Conservation (phyloP, 176 grass and related monocot genomes). For the Eragrostis nindensis region DNA sequence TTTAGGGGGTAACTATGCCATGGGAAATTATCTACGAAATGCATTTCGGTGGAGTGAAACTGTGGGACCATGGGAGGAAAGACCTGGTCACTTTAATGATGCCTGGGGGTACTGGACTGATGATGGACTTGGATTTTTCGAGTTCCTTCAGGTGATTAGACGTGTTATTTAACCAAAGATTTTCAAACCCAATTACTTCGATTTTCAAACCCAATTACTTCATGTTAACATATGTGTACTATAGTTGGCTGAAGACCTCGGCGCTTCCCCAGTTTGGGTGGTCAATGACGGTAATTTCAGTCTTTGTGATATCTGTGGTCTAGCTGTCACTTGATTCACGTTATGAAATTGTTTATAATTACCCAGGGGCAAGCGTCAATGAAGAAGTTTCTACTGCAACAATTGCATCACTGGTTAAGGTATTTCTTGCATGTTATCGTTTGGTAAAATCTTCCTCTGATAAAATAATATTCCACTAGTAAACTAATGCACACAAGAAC, state of each 20-base stretch:
- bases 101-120: slow-evolving; percentile 95
- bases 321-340: slow-evolving; percentile 9
- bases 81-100: slow-evolving; percentile 87
- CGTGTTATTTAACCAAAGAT: not conserved
- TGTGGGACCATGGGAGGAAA: slow-evolving; percentile 91
- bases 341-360: slow-evolving; percentile 24
- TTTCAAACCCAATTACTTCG: not conserved
- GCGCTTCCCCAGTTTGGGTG: slow-evolving; percentile 81
- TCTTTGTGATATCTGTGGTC: slow-evolving; percentile 21
- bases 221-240: slow-evolving; percentile 34
- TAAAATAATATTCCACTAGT: not conserved
- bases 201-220: slow-evolving; percentile 8
- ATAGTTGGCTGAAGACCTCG: slow-evolving; percentile 90
- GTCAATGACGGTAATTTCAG: slow-evolving; percentile 79
- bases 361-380: slow-evolving; percentile 74
- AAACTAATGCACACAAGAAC: not conserved
- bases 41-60: slow-evolving; percentile 89
- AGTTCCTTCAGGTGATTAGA: slow-evolving; percentile 82
- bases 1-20: slow-evolving; percentile 82
- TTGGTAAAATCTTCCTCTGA: slow-evolving; percentile 5
- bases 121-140: slow-evolving; percentile 87
- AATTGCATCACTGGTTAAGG: slow-evolving; percentile 80
- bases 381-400: slow-evolving; percentile 68
- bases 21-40: slow-evolving; percentile 85
- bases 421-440: slow-evolving; percentile 31